phyloP scores from a whole-genome alignment of 1,284 basidiomycete species.

The Ganoderma boninense region DNA sequence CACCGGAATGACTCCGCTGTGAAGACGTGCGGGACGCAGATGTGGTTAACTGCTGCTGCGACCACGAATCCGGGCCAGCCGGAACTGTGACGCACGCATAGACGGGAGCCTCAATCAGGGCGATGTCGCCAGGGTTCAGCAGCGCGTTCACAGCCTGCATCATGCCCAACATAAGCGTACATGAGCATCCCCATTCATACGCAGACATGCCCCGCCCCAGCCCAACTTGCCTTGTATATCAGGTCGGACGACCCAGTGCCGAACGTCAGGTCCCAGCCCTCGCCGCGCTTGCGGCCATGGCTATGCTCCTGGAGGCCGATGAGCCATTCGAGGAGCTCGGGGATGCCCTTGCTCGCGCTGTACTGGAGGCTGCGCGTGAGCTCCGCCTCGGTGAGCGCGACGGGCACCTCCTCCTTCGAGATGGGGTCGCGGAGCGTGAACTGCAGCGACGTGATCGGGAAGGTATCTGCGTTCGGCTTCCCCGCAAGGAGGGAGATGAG shows the following conservation, averaged over 20 bases:
- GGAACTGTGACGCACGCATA: conserved; percentile 70
- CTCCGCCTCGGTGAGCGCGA: conserved; percentile 62
- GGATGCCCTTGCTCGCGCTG: conserved; percentile 77
- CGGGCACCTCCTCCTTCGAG: conserved; percentile 48
- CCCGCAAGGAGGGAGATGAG: conserved; percentile 87
- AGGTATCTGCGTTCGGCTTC: conserved; percentile 89
- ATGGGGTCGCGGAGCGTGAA: conserved; percentile 59
- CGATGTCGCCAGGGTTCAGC: conserved; percentile 82
- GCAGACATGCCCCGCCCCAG: neutral
- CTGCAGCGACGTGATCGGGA: conserved; percentile 86
- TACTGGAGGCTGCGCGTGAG: conserved; percentile 79
- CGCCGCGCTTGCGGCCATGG: conserved; percentile 65
- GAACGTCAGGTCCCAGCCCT: conserved; percentile 78
- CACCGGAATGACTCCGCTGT: conserved; percentile 71
- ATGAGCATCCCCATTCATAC: neutral
- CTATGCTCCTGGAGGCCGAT: conserved; percentile 69
- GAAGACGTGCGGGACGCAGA: conserved; percentile 34
- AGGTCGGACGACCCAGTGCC: conserved; percentile 91
- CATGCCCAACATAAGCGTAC: too few species aligned
- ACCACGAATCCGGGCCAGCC: neutral
- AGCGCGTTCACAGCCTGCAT: conserved; percentile 63
- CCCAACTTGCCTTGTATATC: conserved; percentile 75
- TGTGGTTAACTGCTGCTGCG: conserved; percentile 5
- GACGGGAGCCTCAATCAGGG: conserved; percentile 87
- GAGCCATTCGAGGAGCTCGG: conserved; percentile 72